A percentile compares a stretch with the other conserved stretches of the same genome.
Conservation (phyloP, 2,329 filamentous ascomycete genomes). For the Colletotrichum falcatum region DNA sequence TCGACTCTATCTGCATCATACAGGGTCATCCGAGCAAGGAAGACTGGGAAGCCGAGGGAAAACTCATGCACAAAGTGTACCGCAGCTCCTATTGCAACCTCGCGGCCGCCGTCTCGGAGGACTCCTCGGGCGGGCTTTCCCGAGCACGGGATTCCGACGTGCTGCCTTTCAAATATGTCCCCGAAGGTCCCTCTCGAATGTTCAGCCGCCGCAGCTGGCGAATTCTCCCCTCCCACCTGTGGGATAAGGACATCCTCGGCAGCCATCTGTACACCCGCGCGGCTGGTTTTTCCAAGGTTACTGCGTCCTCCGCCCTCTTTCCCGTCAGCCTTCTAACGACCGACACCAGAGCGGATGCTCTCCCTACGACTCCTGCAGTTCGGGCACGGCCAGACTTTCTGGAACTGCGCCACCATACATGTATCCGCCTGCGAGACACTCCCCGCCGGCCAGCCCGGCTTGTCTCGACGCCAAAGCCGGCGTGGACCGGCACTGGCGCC, state of each 20-base stretch:
- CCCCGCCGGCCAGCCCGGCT: conserved; percentile 39
- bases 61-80: conserved; percentile 37
- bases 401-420: conserved; percentile 45
- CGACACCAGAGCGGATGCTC: conserved; percentile 34
- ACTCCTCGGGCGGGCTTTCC: conserved; percentile 30
- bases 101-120: conserved; percentile 34
- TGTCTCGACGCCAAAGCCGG: conserved; percentile 8
- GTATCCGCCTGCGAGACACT: conserved; percentile 42
- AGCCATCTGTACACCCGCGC: conserved; percentile 23
- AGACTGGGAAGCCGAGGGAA: conserved; percentile 42
- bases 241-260: conserved; percentile 9
- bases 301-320: background rate
- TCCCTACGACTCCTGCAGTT: conserved; percentile 44
- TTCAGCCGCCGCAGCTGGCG: background rate
- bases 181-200: background rate
- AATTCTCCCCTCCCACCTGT: conserved; percentile 12
- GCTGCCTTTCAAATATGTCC: background rate
- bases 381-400: conserved; percentile 41
- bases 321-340: too few relatives aligned
- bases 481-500: conserved; percentile 17
- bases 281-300: conserved; percentile 34
- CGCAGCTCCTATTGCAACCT: conserved; percentile 40
- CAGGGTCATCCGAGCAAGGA: conserved; percentile 26
- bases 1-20: conserved; percentile 47
- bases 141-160: background rate